These are phyloP conservation scores for Paratinospora sagittata DNA, from an alignment of 164 flowering plant species.

Conservation along the genomic window DNA sequence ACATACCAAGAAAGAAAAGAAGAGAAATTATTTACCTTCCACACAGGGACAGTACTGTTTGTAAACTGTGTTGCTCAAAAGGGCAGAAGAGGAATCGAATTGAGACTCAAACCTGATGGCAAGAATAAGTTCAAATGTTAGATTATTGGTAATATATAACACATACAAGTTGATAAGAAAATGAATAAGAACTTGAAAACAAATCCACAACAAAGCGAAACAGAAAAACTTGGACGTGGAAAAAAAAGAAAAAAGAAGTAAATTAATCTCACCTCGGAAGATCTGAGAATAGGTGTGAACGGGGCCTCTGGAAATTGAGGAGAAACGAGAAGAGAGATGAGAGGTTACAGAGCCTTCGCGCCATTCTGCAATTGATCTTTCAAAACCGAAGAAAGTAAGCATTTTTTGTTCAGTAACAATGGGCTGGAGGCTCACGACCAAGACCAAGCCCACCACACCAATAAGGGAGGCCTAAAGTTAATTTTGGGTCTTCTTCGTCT, in stretches of 20 bases:
- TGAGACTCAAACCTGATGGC: background rate
- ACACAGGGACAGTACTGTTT: background rate
- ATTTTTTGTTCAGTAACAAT: too few relatives aligned
- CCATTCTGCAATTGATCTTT: too few relatives aligned
- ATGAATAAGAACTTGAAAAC: background rate
- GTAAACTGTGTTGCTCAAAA: background rate
- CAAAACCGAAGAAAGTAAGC: too few relatives aligned
- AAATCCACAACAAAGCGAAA: background rate
- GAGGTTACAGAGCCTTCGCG: background rate
- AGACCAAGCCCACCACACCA: too few relatives aligned
- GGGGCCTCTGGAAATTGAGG: background rate
- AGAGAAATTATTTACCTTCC: background rate
- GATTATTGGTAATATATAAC: background rate
- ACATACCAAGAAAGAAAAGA: background rate
- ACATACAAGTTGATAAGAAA: background rate
- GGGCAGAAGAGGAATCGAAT: background rate
- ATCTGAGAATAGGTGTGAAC: background rate
- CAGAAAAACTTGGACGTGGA: background rate
- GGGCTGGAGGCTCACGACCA: too few relatives aligned
- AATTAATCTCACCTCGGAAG: background rate
- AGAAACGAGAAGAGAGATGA: background rate
- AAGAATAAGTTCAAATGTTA: too few relatives aligned
- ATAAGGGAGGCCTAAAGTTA: too few relatives aligned
- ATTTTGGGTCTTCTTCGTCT: too few relatives aligned
- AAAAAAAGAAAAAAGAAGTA: background rate